phyloP scores from a whole-genome alignment of 805 yeast genomes.

The Myxozyma neglecta region DNA sequence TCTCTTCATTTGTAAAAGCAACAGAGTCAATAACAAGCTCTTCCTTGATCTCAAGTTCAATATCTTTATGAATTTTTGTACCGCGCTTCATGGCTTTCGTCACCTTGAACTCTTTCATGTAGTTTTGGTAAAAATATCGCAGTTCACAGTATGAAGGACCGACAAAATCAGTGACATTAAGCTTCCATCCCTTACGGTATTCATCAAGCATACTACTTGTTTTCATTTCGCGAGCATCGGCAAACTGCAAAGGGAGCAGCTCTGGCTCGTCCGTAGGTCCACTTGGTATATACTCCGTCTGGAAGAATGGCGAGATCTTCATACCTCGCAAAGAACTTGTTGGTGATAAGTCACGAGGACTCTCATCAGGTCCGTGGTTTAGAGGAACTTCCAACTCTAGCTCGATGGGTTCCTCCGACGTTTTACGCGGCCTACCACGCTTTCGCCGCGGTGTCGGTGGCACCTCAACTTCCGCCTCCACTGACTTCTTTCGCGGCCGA shows the following conservation, averaged over 20 bases:
- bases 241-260: slow-evolving; percentile 21
- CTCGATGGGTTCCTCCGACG: background rate
- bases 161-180: slow-evolving; percentile 24
- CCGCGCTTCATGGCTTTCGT: slow-evolving; percentile 27
- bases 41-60: slow-evolving; percentile 15
- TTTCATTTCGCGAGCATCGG: slow-evolving; percentile 16
- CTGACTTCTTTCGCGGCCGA: too few relatives aligned
- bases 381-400: slow-evolving; percentile 1
- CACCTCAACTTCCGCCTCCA: background rate
- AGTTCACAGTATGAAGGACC: slow-evolving; percentile 31
- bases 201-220: slow-evolving; percentile 9
- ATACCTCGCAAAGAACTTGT: too few relatives aligned
- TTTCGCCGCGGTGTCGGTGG: background rate
- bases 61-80: slow-evolving; percentile 17
- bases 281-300: background rate
- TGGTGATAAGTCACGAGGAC: too few relatives aligned
- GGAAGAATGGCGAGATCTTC: background rate
- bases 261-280: background rate
- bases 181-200: slow-evolving; percentile 16
- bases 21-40: background rate
- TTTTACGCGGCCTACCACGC: background rate
- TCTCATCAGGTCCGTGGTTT: too few relatives aligned
- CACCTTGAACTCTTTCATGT: slow-evolving; percentile 6
- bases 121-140: slow-evolving; percentile 25
- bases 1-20: slow-evolving; percentile 19